Base-by-base conservation (phyloP, 169 alveolate genomes). In the Cryptosporidium canis region DNA sequence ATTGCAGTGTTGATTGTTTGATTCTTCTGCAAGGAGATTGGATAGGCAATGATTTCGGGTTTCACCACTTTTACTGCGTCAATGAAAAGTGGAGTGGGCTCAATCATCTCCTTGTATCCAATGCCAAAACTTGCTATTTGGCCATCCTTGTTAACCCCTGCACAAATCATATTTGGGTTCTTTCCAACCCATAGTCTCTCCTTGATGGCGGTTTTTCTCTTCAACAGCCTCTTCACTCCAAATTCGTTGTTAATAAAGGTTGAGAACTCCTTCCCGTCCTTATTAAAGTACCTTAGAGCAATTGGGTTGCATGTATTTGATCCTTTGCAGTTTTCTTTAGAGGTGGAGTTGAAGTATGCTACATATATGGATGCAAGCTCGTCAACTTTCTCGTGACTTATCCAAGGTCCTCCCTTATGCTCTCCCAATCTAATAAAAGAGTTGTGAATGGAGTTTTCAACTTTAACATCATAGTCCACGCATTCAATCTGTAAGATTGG, bases 161-260 rank as follows among this genome's bases (percentile, higher is more conserved):
- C 77, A 58, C 87, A 77, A 41, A 77, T 37, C 31, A 77, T 21
- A 14, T 43, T 41, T 27, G 87, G 87, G 0, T 77, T 47, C 7
- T 58, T 44, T 5, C 87, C 87, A 56, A 77, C 77, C 87, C 87
- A 77, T 8, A 77, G 61, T 58, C 87, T 55, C 58, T 77, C 87
- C 44, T 63, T 77, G 7, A 77, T 77, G 18, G 77, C 63, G 16
- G 21, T 33, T 27, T 77, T 77, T 37, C 72, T 56, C 27, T 77
- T 77, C 24, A 77, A 31, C 6, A 21, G n/a, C 44, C 87, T 77
- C 44, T 77, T 65, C 0, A 77, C 87, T 27, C 64, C 63, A 37
- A 77, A 58, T 44, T 77, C 56, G 21, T 58, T 77, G 29, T 77
- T 77, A 33, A 77, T 44, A 61, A 77, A 77, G 1, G 87, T 58